Base-by-base conservation (phyloP, 2,329 filamentous ascomycete species). In the Huntiella bhutanensis region DNA sequence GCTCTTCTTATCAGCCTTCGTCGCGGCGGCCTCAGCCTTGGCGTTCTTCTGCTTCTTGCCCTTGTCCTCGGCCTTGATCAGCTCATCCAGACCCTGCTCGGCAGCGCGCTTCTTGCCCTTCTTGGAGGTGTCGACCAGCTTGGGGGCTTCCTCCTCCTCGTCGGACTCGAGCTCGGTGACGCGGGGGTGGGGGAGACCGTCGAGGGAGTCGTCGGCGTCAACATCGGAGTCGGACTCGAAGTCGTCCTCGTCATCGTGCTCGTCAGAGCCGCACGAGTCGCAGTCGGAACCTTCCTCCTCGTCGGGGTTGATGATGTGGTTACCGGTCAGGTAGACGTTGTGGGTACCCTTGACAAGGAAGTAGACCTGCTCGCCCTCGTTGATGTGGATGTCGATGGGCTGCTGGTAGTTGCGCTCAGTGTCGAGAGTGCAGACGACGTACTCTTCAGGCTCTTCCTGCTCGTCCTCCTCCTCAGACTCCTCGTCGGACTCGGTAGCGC, bases 21-120 rank as follows among this genome's bases (percentile, higher is more conserved):
- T 66, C 53, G 72, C 66, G 55, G 79, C 73, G 44, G 71, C 65
- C 50, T 81, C 75, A 50, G 91, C 79, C 60, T 95, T 82, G 54
- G 88, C 91, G 62, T 93, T 84, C 72, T 96, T 96, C 73, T 94
- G 95, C 78, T 93, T 93, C 80, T 98, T 96, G 57, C 82, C 74
- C 69, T 87, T 87, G 54, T 71, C 60, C 55, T 86, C 80, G 53
- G 75, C 74, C 58, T 77, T 70, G 58, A 95, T 92, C 62, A 94
- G 65, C 53, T 83, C 82, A 56, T 95, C 87, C 19, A 95, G 79
- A 51, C 71, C 72, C 46, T 80, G 77, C 57, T 85, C 84, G 41
- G 87, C 88, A 37, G 80, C 66, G 55, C 91, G 87, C 82, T 98
- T 95, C 75, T 92, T 94, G 65, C 82, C 80, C 66, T 80, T 79